Evolutionary conservation across 1,139 yeast genomes (phyloP).

Genomic region (Arxiozyma bovina): DNA sequence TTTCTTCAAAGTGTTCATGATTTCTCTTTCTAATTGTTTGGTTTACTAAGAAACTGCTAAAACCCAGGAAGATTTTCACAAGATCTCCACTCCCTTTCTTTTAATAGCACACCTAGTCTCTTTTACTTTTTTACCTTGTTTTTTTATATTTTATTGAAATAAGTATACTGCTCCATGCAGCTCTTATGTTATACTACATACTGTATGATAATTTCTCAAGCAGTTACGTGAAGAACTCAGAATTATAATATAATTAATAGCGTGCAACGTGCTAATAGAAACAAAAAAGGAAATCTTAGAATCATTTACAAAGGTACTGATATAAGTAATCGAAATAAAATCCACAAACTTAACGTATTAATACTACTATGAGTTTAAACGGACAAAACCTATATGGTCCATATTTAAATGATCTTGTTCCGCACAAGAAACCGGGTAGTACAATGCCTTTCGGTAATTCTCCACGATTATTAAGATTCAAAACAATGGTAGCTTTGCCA

Average conservation of each 20-base stretch:
- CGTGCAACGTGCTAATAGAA: no score
- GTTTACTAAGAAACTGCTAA: background rate
- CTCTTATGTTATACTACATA: background rate
- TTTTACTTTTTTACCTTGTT: background rate
- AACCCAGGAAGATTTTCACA: background rate
- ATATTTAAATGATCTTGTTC: background rate
- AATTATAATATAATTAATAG: no score
- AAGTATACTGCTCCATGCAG: background rate
- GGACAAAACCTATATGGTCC: background rate
- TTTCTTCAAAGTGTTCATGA: background rate
- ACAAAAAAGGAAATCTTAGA: no score
- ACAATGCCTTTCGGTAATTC: background rate
- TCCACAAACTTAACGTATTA: background rate
- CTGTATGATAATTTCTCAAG: no score
- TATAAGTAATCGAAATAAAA: no score
- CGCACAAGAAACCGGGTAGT: background rate
- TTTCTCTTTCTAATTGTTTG: background rate
- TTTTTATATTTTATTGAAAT: background rate
- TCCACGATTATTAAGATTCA: conserved; percentile 1
- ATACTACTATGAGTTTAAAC: background rate
- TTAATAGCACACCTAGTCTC: background rate
- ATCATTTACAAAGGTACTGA: background rate
- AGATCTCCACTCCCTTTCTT: background rate
- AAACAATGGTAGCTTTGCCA: background rate
- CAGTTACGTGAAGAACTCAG: background rate